Evolutionary conservation across 495 filamentous ascomycete genomes (phyloP), one percentile per base, ranked within the genome.

Genomic region (Penicillium manginii): DNA sequence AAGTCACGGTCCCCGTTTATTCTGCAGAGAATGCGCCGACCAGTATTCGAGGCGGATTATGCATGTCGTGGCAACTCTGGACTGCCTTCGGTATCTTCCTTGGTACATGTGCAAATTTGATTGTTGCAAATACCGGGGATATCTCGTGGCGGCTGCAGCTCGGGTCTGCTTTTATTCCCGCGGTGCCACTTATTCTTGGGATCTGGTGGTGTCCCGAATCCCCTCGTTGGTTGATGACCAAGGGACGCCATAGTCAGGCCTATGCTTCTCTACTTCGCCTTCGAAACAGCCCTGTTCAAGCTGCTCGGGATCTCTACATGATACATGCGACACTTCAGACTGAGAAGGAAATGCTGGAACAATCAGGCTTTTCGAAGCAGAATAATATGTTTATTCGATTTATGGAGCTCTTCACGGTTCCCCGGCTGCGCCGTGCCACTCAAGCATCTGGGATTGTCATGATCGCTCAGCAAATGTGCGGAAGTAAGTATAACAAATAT

Each of bases 11-110:
- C 15, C 88, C 91, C 8, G 84, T 96, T 23, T 93, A 84, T 63
- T 85, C 88, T 3, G 90, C 89, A 3, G 91, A 96, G 64, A 91
- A 88, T 68, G 78, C 82, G 11, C 91, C 91, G 1, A 86, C 91
- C 15, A 68, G 76, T 19, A 88, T 96, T 52, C 82, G 91, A 61
- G 91, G 91, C 47, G 88, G 83, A 8, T 72, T 96, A n/a, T 88
- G 91, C 37, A 93, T 96, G 90, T 83, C 77, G 15, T 93, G 90
- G 90, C 91, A 96, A 62, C 77, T 92, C 69, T 92, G 90, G 89
- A 91, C 89, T 8, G 90, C 90, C 2, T 92, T 92, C 58, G 89
- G 90, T 39, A 91, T 91, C 62, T 84, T 91, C 62, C 73, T 91
- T 7, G 91, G 91, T 15, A 85, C 81, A 1, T 83, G 79, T 50